Percentiles rank a stretch among this genome's conserved stretches.
These are phyloP conservation scores for Gaertneriomyces semiglobifer DNA, from an alignment of 192 early-diverging fungal genomes.

Conservation along the genomic window DNA sequence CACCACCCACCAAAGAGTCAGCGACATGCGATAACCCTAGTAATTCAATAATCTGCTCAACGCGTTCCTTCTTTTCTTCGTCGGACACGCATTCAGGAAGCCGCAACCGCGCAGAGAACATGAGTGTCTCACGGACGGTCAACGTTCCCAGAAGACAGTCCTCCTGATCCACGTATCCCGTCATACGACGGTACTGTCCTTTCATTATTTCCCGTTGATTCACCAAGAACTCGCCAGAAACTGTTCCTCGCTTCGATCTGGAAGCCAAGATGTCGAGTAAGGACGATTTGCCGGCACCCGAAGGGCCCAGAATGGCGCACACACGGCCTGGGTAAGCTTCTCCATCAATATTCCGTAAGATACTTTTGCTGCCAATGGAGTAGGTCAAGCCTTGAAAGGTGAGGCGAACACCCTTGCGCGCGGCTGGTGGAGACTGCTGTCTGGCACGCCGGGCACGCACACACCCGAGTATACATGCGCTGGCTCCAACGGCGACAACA, in stretches of 20 bases:
- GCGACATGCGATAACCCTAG: slow-evolving; percentile 64
- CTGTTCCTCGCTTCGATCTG: slow-evolving; percentile 46
- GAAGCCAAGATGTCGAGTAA: slow-evolving; percentile 78
- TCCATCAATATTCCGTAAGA: slow-evolving; percentile 70
- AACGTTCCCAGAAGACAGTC: slow-evolving; percentile 48
- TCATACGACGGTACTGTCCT: slow-evolving; percentile 20
- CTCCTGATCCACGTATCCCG: slow-evolving; percentile 53
- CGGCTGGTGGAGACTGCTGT: slow-evolving; percentile 21
- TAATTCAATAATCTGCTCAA: slow-evolving; percentile 61
- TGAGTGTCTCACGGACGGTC: slow-evolving; percentile 75
- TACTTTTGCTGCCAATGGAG: slow-evolving; percentile 39
- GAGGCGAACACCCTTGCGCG: slow-evolving; percentile 32
- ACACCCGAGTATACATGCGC: slow-evolving; percentile 26
- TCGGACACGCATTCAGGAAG: slow-evolving; percentile 55
- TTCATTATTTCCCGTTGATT: slow-evolving; percentile 29
- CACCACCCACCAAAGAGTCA: slow-evolving; percentile 48
- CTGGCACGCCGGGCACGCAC: neutral
- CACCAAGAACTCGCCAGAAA: slow-evolving; percentile 35
- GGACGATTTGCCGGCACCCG: slow-evolving; percentile 41
- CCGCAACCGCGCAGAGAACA: slow-evolving; percentile 71
- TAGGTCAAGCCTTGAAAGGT: slow-evolving; percentile 32
- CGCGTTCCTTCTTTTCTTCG: slow-evolving; percentile 53
- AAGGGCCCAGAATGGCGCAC: slow-evolving; percentile 87
- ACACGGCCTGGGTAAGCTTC: slow-evolving; percentile 67
- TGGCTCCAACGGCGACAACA: neutral